Base-by-base conservation (phyloP, 805 yeast genomes). In the Suhomyces vadensis region DNA sequence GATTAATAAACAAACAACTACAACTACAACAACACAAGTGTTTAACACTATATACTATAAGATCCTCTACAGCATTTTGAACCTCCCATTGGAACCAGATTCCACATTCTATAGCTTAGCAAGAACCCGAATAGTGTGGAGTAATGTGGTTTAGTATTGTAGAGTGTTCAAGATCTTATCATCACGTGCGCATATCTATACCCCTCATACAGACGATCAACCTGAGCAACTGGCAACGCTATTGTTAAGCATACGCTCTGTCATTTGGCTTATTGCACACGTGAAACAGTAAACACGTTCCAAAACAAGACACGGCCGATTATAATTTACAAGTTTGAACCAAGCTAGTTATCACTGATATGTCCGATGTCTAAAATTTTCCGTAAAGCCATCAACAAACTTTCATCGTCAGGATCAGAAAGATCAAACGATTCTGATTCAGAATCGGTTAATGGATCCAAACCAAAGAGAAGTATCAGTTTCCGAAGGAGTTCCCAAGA, bases 301-400 rank as follows among this genome's bases (percentile, higher is more conserved):
- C n/a, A n/a, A n/a, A n/a, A n/a, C n/a, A n/a, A n/a, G n/a, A n/a
- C n/a, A n/a, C n/a, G n/a, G n/a, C n/a, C n/a, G n/a, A n/a, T n/a
- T n/a, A n/a, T n/a, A n/a, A n/a, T n/a, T n/a, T n/a, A n/a, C n/a
- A n/a, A n/a, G n/a, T n/a, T n/a, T n/a, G n/a, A n/a, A n/a, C n/a
- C n/a, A n/a, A n/a, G n/a, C 27, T 10, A n/a, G 23, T 11, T 8
- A 37, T 24, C 41, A 29, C 16, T 29, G 33, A 29, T 29, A 29
- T 29, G 33, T 16, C 22, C 17, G 24, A 48, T 48, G 51, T 48
- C 51, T 10, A 44, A 45, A 31, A 37, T 43, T 31, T 48, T 42
- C 35, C 41, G 44, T 6, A 48, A 48, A 29, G 48, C 51, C 13
- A 25, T 39, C 35, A 44, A 42, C 40, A 48, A 44, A 38, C 43